phyloP scores from a whole-genome alignment of 192 early-diverging fungal genomes.

The Dissophora ornata region DNA sequence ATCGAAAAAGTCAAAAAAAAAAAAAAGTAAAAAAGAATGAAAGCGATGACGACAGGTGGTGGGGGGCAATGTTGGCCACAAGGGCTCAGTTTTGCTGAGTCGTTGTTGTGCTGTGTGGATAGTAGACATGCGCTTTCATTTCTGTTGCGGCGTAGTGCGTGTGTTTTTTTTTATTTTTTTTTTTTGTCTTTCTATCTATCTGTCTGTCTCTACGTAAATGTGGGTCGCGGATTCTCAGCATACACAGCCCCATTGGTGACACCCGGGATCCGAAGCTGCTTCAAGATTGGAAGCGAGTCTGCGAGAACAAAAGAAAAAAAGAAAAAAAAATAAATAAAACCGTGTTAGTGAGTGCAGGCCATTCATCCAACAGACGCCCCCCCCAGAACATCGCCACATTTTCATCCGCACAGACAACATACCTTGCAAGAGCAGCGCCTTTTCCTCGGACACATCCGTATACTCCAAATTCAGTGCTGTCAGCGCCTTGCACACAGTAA shows the following conservation, averaged over 20 bases:
- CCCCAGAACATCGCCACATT: no score
- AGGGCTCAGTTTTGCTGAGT: neutral
- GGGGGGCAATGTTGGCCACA: no score
- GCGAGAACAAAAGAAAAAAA: neutral
- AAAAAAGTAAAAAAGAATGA: neutral
- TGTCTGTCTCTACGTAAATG: neutral
- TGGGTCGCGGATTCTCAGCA: slow-evolving; percentile 26
- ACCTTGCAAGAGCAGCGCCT: slow-evolving; percentile 27
- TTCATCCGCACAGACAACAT: slow-evolving; percentile 6
- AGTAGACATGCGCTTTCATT: no score
- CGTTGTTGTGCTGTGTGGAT: no score
- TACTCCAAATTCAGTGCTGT: slow-evolving; percentile 54
- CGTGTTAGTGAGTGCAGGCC: no score
- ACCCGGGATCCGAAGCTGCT: slow-evolving; percentile 34
- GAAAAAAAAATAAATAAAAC: no score
- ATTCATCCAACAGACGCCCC: no score
- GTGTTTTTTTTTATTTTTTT: no score
- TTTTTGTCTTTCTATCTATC: no score
- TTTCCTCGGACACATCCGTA: slow-evolving; percentile 44
- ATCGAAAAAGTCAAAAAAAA: neutral
- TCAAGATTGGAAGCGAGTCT: slow-evolving; percentile 31
- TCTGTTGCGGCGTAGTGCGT: no score
- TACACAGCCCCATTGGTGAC: slow-evolving; percentile 39
- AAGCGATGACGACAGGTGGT: no score
- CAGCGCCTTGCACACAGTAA: slow-evolving; percentile 30